phyloP scores from a whole-genome alignment of 805 yeast genomes.

The Schwanniomyces yamadae region DNA sequence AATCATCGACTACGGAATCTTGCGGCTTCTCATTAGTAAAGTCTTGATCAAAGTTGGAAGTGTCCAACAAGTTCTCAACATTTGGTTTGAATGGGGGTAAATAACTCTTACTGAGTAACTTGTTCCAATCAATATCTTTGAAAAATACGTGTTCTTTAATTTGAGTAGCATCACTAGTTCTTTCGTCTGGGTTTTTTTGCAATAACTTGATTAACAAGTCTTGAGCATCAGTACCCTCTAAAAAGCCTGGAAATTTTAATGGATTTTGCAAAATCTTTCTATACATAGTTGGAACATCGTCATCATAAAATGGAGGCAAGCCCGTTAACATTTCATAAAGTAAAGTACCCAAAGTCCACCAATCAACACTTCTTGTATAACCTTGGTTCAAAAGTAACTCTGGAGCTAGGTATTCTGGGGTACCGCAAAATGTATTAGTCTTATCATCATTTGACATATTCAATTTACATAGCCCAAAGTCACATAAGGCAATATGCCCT shows the following conservation, averaged over 20 bases:
- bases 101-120: slow-evolving; percentile 79
- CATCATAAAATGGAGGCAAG: slow-evolving; percentile 95
- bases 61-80: slow-evolving; percentile 81
- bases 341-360: slow-evolving; percentile 97
- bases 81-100: slow-evolving; percentile 95
- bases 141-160: slow-evolving; percentile 85
- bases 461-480: slow-evolving; percentile 93
- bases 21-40: slow-evolving; percentile 92
- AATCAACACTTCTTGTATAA: slow-evolving; percentile 92
- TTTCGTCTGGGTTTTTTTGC: slow-evolving; percentile 78
- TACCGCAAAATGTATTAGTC: slow-evolving; percentile 93
- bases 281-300: slow-evolving; percentile 90
- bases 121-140: slow-evolving; percentile 85
- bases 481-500: slow-evolving; percentile 97
- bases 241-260: slow-evolving; percentile 80
- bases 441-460: slow-evolving; percentile 90
- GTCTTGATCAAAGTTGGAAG: slow-evolving; percentile 89
- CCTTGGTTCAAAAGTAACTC: slow-evolving; percentile 90
- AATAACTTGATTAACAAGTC: slow-evolving; percentile 72
- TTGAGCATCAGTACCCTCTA: slow-evolving; percentile 78
- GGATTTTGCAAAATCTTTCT: slow-evolving; percentile 89
- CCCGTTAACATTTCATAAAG: slow-evolving; percentile 96
- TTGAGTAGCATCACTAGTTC: slow-evolving; percentile 81
- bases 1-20: slow-evolving; percentile 93
- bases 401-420: slow-evolving; percentile 97